Base-by-base conservation (phyloP, 2,329 filamentous ascomycete genomes). In the Penicillium italicum region DNA sequence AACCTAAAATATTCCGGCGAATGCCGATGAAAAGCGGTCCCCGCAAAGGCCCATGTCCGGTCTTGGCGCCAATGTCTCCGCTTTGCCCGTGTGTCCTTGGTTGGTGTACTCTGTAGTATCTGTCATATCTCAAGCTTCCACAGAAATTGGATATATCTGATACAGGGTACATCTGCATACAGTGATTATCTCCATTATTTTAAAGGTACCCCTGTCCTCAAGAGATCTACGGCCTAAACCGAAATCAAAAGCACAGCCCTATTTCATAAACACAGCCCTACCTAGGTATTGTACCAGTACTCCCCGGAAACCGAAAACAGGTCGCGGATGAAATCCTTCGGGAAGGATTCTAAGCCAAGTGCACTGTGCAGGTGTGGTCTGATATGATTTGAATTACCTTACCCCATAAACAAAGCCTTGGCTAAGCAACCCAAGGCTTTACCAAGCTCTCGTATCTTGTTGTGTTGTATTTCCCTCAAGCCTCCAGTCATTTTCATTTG, bases 61-160 rank as follows among this genome's bases (percentile, higher is more conserved):
- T 18, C 50, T 53, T 53, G 50, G 42, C 50, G 42, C 41, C 41
- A 47, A 53, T 48, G 26, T 48, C 50, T 53, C 43, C 50, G 50
- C 44, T 54, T 41, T 42, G 14, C 20, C 8, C 22, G 11, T 20
- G 10, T 41, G 55, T 57, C 53, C 22, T 38, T 18, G 36, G 22
- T 26, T n/a, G n/a, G n/a, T n/a, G n/a, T n/a, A n/a, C n/a, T n/a
- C n/a, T n/a, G 22, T 26, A 11, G 22, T 16, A 40, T 56, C 55
- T 50, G 48, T 14, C 12, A 43, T 14, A 18, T 44, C 16, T n/a
- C 18, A 33, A 33, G 43, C 30, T 45, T 33, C 10, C 8, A 24
- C 14, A 6, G n/a, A 20, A 42, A 14, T 16, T 24, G 20, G 20
- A 10, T 4, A n/a, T 16, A 22, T 8, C 14, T 24, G 16, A 28